Percentiles rank a stretch among this genome's conserved stretches.
These are phyloP conservation scores for Carpinus viminea DNA, from an alignment of 306 rosid species.

Conservation along the genomic window DNA sequence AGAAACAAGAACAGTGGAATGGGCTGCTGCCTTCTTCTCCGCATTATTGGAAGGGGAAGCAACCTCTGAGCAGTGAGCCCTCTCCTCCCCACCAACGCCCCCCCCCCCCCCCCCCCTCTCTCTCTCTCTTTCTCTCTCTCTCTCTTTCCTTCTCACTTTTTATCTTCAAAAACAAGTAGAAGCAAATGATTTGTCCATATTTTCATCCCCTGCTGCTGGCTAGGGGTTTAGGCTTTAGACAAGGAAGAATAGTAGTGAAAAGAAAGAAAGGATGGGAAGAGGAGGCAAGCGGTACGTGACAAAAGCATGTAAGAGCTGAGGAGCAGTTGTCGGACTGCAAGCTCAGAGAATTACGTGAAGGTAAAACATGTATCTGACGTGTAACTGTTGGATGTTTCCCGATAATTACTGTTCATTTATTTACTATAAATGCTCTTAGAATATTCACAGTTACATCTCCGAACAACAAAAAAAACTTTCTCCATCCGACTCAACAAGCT, in stretches of 20 bases:
- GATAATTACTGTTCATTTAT: no score
- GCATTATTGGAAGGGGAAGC: slow-evolving; percentile 33
- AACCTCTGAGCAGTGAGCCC: not conserved
- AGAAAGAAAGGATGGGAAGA: not conserved
- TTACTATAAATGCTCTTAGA: no score
- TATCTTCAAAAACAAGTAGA: not conserved
- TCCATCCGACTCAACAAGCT: no score
- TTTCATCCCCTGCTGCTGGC: not conserved
- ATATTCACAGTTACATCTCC: no score
- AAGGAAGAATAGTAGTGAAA: not conserved
- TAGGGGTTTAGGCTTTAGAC: not conserved
- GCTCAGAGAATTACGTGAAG: slow-evolving; percentile 83
- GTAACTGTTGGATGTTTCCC: not conserved
- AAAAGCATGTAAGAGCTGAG: slow-evolving; percentile 29
- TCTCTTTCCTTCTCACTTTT: not conserved
- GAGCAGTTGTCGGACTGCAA: slow-evolving; percentile 40
- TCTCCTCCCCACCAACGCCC: no score
- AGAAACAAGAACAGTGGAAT: slow-evolving; percentile 9
- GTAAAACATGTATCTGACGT: not conserved
- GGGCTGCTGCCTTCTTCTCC: not conserved
- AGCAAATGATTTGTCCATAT: not conserved
- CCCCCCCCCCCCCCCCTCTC: no score
- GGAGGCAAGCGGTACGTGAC: slow-evolving; percentile 43
- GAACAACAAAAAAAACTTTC: no score
- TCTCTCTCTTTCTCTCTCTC: no score